Evolutionary conservation across 2,329 filamentous ascomycete species (phyloP).

Genomic region (Colletotrichum coccodes): DNA sequence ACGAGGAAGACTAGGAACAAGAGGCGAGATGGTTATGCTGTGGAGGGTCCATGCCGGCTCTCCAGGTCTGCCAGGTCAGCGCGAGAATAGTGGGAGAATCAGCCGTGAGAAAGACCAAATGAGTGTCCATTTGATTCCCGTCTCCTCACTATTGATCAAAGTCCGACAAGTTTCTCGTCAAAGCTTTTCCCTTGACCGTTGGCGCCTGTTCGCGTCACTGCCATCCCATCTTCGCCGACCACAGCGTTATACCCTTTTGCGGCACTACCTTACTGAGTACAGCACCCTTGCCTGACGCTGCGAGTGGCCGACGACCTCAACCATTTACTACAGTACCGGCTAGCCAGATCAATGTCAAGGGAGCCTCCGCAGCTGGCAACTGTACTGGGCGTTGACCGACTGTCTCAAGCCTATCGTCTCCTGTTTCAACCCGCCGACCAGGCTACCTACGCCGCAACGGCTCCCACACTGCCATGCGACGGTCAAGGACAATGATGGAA

Average conservation of each 20-base stretch:
- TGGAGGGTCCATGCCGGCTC: slow-evolving; percentile 5
- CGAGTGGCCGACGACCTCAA: neutral
- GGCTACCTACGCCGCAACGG: neutral
- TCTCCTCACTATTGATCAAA: neutral
- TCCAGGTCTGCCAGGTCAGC: neutral
- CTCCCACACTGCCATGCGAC: neutral
- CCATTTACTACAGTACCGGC: neutral
- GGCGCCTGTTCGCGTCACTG: neutral
- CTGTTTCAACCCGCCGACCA: neutral
- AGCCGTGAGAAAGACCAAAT: neutral
- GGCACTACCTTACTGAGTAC: neutral
- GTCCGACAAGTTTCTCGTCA: neutral
- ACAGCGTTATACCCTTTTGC: too few relatives aligned
- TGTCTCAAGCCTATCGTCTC: neutral
- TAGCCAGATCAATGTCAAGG: neutral
- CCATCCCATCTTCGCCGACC: neutral
- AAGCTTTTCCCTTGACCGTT: neutral
- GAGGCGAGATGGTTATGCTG: neutral
- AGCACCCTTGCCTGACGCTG: neutral
- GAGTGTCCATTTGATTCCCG: neutral
- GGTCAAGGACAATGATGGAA: neutral
- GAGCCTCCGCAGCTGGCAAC: neutral
- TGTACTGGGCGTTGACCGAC: neutral
- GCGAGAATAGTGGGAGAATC: neutral
- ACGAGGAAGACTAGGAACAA: neutral